Base-by-base conservation (phyloP, 257 asterid species). In the Henckelia pumila region DNA sequence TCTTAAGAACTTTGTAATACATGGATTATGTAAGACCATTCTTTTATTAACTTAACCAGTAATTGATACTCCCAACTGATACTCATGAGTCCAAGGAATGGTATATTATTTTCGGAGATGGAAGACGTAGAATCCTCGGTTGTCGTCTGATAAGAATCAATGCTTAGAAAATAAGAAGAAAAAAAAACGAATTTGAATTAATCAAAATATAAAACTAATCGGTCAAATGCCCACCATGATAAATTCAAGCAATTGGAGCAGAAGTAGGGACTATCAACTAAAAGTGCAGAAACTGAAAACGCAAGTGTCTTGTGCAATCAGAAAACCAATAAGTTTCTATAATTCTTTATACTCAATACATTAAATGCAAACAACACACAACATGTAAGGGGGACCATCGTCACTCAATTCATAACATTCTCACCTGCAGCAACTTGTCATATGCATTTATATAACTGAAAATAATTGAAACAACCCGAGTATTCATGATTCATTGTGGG, bases 1-100 rank as follows among this genome's bases (percentile, higher is more conserved):
- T 68, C 86, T 67, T 35, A 35, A 85, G 78, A 77, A 80, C 95
- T 50, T 71, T 80, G 0, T 79, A 92, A 62, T 88, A 86, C 80
- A 74, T 88, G 55, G 52, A 81, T 25, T 80, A 24, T 58, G 80
- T 80, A 22, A 85, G 85, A 37, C 96, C 95, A 71, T 86, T 88
- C 86, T 77, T 77, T 89, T 19, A 73, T 85, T 56, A 88, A 83
- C 71, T 85, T 59, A 86, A 83, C 71, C 8, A 68, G 84, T 59
- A 79, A 72, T 76, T 82, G 71, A 81, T 30, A 30, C 35, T 30
- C 35, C 35, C 35, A 30, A 30, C 35, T 30, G 35, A 30, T 28
- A 28, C 30, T n/a, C n/a, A n/a, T 0, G 30, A 28, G 30, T n/a
- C n/a, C n/a, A n/a, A n/a, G n/a, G n/a, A n/a, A n/a, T n/a, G n/a